These are phyloP conservation scores for Zygosaccharomyces pseudobailii DNA, from an alignment of 1,139 yeast species.

Conservation along the genomic window DNA sequence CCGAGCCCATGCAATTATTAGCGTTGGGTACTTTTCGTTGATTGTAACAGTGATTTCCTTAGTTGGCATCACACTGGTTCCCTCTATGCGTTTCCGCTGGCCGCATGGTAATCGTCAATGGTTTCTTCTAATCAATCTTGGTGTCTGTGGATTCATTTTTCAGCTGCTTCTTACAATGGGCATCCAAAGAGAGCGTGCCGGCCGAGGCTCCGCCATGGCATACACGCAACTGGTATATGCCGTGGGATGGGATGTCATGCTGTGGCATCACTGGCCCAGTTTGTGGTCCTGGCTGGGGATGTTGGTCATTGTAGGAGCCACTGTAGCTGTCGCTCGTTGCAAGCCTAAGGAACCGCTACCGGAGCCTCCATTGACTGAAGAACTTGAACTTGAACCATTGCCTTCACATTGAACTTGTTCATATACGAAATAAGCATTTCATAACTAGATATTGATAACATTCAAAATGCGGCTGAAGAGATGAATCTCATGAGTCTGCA, in stretches of 20 bases:
- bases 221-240: conserved; percentile 79
- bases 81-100: conserved; percentile 53
- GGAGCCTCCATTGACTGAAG: conserved; percentile 7
- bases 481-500: too few relatives aligned
- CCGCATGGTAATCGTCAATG: conserved; percentile 63
- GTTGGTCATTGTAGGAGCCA: conserved; percentile 59
- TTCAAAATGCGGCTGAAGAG: not conserved
- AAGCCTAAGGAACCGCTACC: conserved; percentile 37
- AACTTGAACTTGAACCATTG: conserved; percentile 3
- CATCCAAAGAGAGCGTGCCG: conserved; percentile 74
- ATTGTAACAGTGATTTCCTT: conserved; percentile 54
- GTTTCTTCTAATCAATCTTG: conserved; percentile 56
- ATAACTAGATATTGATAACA: not conserved
- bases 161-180: conserved; percentile 80
- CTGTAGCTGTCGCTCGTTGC: conserved; percentile 52
- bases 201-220: conserved; percentile 68
- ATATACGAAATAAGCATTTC: not conserved
- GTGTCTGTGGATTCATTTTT: conserved; percentile 75
- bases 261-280: conserved; percentile 74
- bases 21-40: conserved; percentile 72
- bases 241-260: conserved; percentile 63
- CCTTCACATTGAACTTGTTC: not conserved
- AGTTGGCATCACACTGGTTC: conserved; percentile 50
- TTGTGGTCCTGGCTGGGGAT: conserved; percentile 67
- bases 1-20: conserved; percentile 71